A percentile compares a stretch with the other conserved stretches of the same genome.
Conservation (phyloP, 768 basidiomycete genomes). For the Termitomyces sp. region DNA sequence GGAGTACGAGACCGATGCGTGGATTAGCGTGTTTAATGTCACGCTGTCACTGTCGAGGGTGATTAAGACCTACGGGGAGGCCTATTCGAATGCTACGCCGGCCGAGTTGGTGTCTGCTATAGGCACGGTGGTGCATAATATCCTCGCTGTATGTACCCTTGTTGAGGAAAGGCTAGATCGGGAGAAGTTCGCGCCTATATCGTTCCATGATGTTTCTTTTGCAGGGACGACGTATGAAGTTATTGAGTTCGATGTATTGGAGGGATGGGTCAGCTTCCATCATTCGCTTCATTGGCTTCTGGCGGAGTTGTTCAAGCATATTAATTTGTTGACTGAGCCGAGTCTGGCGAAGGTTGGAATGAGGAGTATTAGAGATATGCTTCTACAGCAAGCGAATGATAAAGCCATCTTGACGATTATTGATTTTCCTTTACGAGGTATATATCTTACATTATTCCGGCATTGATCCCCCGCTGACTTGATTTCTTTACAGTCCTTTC, state of each 20-base stretch:
- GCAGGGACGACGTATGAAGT: constrained; percentile 56
- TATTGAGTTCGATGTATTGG: constrained; percentile 73
- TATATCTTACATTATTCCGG: constrained; percentile 6
- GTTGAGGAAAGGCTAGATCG: constrained; percentile 65
- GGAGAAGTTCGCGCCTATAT: constrained; percentile 57
- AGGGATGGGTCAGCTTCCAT: constrained; percentile 88
- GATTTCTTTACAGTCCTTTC: constrained; percentile 54
- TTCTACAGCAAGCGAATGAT: constrained; percentile 60
- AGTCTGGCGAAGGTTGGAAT: constrained; percentile 49
- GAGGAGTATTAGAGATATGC: constrained; percentile 54
- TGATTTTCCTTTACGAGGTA: constrained; percentile 88
- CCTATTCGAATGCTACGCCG: constrained; percentile 57
- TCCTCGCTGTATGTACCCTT: constrained; percentile 67
- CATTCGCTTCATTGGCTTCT: constrained; percentile 90
- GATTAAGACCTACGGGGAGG: constrained; percentile 87
- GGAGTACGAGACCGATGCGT: constrained; percentile 95
- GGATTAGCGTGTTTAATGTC: constrained; percentile 96
- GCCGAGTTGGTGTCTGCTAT: constrained; percentile 67
- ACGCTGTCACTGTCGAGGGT: constrained; percentile 86
- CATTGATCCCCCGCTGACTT: not conserved
- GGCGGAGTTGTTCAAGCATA: constrained; percentile 84
- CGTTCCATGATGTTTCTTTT: constrained; percentile 66
- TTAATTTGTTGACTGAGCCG: constrained; percentile 60
- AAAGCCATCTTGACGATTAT: constrained; percentile 71
- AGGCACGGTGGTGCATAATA: constrained; percentile 63